Evolutionary conservation across 208 protist genomes (phyloP), one percentile per base, ranked within the genome.

Genomic region (Acanthamoeba pearcei): DNA sequence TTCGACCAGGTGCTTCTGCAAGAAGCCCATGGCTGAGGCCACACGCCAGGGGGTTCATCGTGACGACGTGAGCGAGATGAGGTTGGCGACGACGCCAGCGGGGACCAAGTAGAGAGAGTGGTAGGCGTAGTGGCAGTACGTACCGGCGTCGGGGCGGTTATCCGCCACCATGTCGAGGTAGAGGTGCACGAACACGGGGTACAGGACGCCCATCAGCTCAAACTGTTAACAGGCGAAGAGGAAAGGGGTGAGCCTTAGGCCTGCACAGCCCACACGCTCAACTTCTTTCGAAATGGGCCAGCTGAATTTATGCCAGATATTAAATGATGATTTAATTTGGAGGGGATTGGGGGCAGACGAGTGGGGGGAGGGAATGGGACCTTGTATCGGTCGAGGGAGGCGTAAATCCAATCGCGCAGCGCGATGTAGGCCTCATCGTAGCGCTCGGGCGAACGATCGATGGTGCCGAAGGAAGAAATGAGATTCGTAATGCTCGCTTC

Each of bases 121-220:
- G 53, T 42, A 42, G 2, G 38, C 38, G 42, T 5, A 5, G n/a
- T 12, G 4, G 51, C 8, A 6, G 6, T 6, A 8, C 53, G 55
- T 86, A 86, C 78, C 96, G 51, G 97, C 95, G 19, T 93, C 68
- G 13, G 83, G 53, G 46, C 96, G 95, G 35, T 95, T 95, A 38
- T 97, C 96, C n/a, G 74, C 80, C 13, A 97, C 86, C 68, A 98
- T 68, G 80, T 97, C 95, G 6, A 98, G 95, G 68, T 97, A 98
- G 53, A 92, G 96, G 74, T 98, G 97, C 72, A 97, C 97, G 89
- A 98, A 98, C 13, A 98, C 49, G 3, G 97, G 97, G 55, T 97
- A 98, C 1, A 97, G 55, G 5, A 97, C 74, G 3, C 68, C 93
- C 5, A 91, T 24, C 27, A 98, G 94, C 91, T 98, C 97, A n/a